Base-by-base conservation (phyloP, 148 eudicot genomes). In the Chenopodium berlandieri region DNA sequence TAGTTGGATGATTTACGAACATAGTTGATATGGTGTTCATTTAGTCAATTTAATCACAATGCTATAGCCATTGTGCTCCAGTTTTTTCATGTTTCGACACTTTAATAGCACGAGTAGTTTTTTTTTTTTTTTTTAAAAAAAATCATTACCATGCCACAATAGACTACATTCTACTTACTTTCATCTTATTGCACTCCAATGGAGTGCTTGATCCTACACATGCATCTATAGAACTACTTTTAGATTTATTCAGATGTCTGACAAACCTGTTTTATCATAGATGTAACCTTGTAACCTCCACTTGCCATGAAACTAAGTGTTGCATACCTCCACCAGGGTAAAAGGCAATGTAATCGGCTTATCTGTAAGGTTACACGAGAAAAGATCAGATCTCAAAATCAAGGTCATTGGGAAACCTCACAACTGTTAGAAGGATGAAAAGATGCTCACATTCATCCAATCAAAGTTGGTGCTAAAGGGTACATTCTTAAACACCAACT, bases 241-340 rank as follows among this genome's bases (percentile, higher is more conserved):
- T 9, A 47, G 40, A 23, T 66, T 25, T 25, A 66, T 46, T 20
- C 13, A 34, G 4, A 4, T 1, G 0, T 58, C 16, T 27, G 69
- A 68, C 79, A 19, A n/a, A 86, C 90, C 88, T 86, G 88, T 52
- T 86, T 82, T 54, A 96, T 94, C 75, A 82, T 85, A 62, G 90
- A 64, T 79, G 78, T 76, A 65, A 94, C 93, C 73, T 90, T 88
- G 77, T 96, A 96, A 64, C 98, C 98, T 19, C 97, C 99, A 73
- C 98, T 92, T 31, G 76, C 84, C 90, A 94, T 94, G 85, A 94
- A 96, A 75, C 89, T 85, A 44, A 96, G 93, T 46, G 95, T 91
- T 67, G 93, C 90, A 73, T 96, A 97, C 60, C 80, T 92, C 99
- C 99, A 96, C 98, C 98, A 94, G 74, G 98, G 98, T 80, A 94